These are phyloP conservation scores for Phytophthora sp. DNA, from an alignment of 352 stramenopile genomes.

Conservation along the genomic window DNA sequence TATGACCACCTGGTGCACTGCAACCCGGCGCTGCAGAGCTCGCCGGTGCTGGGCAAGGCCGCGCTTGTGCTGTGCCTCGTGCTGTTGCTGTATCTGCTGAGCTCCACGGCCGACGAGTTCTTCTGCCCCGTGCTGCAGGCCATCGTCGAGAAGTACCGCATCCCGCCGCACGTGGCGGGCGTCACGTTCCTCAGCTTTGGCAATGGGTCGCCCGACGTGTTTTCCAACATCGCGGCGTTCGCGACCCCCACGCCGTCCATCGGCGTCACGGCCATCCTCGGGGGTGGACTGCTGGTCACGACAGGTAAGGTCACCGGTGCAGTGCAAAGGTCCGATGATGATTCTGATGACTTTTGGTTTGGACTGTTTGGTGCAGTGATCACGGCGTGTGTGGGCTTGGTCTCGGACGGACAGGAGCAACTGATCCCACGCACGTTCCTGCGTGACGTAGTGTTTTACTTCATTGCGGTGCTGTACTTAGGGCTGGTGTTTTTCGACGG, in stretches of 20 bases:
- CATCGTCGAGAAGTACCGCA: conserved; percentile 80
- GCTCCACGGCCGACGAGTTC: conserved; percentile 84
- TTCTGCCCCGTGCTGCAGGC: conserved; percentile 79
- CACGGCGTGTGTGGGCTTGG: conserved; percentile 69
- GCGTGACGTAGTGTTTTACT: conserved; percentile 80
- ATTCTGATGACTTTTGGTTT: background rate
- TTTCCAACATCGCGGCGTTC: conserved; percentile 83
- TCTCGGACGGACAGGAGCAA: conserved; percentile 73
- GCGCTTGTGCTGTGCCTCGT: conserved; percentile 57
- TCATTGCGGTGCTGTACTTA: conserved; percentile 70
- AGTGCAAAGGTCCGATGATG: background rate
- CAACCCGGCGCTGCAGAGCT: conserved; percentile 47
- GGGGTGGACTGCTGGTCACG: conserved; percentile 72
- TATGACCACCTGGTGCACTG: conserved; percentile 75
- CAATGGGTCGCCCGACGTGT: conserved; percentile 81
- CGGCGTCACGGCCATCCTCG: conserved; percentile 71
- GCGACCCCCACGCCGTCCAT: conserved; percentile 67
- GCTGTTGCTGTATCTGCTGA: conserved; percentile 77
- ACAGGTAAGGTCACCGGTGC: conserved; percentile 39
- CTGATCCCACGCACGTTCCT: conserved; percentile 79
- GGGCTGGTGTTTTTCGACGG: conserved; percentile 77
- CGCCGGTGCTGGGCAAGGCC: conserved; percentile 40
- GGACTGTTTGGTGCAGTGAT: conserved; percentile 42
- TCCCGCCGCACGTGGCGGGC: conserved; percentile 73
- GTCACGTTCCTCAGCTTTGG: conserved; percentile 86